phyloP scores from a whole-genome alignment of 1,139 yeast genomes.

The Kurtzmaniella quercitrusa region DNA sequence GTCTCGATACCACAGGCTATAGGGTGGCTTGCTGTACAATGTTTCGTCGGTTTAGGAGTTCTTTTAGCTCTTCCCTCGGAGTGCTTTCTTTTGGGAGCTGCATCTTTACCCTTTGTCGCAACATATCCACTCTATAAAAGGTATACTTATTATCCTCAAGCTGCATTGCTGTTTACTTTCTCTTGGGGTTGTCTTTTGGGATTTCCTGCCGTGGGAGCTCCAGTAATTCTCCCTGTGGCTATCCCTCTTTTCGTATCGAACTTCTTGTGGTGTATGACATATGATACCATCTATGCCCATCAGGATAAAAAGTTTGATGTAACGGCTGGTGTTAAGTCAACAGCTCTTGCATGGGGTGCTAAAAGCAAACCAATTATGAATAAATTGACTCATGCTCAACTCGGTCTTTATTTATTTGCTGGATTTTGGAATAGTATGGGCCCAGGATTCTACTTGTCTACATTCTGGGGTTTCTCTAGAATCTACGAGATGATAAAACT shows the following conservation, averaged over 20 bases:
- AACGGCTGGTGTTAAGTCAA: slow-evolving; percentile 87
- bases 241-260: slow-evolving; percentile 73
- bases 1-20: slow-evolving; percentile 71
- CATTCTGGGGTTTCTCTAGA: slow-evolving; percentile 65
- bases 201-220: slow-evolving; percentile 89
- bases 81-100: slow-evolving; percentile 80
- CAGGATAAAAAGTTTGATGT: slow-evolving; percentile 90
- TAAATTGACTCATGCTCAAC: slow-evolving; percentile 63
- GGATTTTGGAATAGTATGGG: slow-evolving; percentile 85
- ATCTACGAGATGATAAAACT: slow-evolving; percentile 59
- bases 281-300: slow-evolving; percentile 96
- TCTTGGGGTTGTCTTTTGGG: slow-evolving; percentile 96
- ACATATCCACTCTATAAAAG: slow-evolving; percentile 92
- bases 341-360: slow-evolving; percentile 91
- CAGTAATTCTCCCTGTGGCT: slow-evolving; percentile 72
- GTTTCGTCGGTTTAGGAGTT: slow-evolving; percentile 72
- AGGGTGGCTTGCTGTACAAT: slow-evolving; percentile 69
- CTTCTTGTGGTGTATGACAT: slow-evolving; percentile 90
- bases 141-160: slow-evolving; percentile 93
- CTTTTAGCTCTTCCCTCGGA: slow-evolving; percentile 70
- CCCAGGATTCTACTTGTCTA: slow-evolving; percentile 72
- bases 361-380: slow-evolving; percentile 66
- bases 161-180: slow-evolving; percentile 74
- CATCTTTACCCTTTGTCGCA: slow-evolving; percentile 74
- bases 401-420: slow-evolving; percentile 59